phyloP scores from a whole-genome alignment of 2,329 filamentous ascomycete genomes.

The Colletotrichum shisoi region DNA sequence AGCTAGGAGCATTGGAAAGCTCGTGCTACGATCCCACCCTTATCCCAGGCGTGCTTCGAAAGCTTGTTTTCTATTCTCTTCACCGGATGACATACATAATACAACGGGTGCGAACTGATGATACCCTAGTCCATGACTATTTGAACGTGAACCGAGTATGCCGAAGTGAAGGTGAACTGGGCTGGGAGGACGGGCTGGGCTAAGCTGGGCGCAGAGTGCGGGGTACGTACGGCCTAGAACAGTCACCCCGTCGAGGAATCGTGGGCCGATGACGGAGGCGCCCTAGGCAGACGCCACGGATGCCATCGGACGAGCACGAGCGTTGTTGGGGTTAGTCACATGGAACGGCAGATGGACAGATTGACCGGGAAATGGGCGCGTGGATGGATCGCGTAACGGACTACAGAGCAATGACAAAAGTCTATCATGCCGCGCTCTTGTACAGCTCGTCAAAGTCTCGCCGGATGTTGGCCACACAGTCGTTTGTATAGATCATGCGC shows the following conservation, averaged over 20 bases:
- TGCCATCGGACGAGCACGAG: constrained; percentile 31
- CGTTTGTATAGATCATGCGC: constrained; percentile 70
- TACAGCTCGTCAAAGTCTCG: constrained; percentile 62
- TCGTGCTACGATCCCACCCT: neutral
- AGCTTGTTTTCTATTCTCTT: no score
- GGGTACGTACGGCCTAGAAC: constrained; percentile 16
- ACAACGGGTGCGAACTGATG: constrained; percentile 19
- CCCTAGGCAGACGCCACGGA: constrained; percentile 12
- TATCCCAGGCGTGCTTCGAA: constrained; percentile 3
- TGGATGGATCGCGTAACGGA: no score
- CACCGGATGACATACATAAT: constrained; percentile 30
- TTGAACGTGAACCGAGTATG: neutral
- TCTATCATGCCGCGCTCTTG: constrained; percentile 42
- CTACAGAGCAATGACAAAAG: neutral
- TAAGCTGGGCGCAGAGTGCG: constrained; percentile 7
- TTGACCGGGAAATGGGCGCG: no score
- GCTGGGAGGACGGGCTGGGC: no score
- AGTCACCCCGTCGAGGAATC: constrained; percentile 4
- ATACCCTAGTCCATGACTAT: neutral
- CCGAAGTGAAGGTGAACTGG: neutral
- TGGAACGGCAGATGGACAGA: constrained; percentile 15
- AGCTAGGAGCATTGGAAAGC: neutral
- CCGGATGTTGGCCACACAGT: constrained; percentile 64
- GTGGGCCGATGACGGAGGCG: constrained; percentile 10
- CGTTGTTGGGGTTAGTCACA: constrained; percentile 23